A percentile compares a stretch with the other conserved stretches of the same genome.
phyloP scores from a whole-genome alignment of 2,329 filamentous ascomycete species.

The Ceratocystis diversiconidia region DNA sequence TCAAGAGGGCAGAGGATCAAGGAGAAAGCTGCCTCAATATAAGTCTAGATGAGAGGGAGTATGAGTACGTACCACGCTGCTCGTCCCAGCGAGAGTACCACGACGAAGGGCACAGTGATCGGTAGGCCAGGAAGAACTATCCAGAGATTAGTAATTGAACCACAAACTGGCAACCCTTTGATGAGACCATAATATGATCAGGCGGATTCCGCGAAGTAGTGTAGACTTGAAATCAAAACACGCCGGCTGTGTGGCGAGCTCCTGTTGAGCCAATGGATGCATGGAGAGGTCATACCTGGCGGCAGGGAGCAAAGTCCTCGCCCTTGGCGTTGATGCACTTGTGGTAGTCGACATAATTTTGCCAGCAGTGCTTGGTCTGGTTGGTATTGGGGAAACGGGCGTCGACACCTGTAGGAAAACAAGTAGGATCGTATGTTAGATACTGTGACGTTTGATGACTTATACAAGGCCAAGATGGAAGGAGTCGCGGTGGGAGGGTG shows the following conservation, averaged over 20 bases:
- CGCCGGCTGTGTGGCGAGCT: background rate
- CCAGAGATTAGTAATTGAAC: background rate
- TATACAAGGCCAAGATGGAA: background rate
- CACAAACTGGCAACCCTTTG: background rate
- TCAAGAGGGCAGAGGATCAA: background rate
- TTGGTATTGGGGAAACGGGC: constrained; percentile 98
- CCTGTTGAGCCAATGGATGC: background rate
- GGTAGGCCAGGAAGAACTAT: constrained; percentile 95
- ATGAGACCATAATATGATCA: background rate
- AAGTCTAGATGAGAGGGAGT: background rate
- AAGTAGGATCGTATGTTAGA: constrained; percentile 12
- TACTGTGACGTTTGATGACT: background rate
- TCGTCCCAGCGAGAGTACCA: constrained; percentile 96
- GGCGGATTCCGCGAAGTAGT: background rate
- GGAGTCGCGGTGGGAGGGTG: background rate
- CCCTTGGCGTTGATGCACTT: constrained; percentile 98
- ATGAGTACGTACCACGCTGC: constrained; percentile 62
- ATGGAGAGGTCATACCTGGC: constrained; percentile 51
- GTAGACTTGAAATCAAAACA: background rate
- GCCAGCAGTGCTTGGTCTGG: constrained; percentile 99
- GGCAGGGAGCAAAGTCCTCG: constrained; percentile 94
- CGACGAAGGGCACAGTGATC: constrained; percentile 88
- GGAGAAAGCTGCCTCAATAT: background rate
- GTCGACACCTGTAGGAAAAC: constrained; percentile 61
- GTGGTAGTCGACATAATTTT: constrained; percentile 99